Conservation (phyloP, 208 protist species). For the Trichomonas vaginalis region DNA sequence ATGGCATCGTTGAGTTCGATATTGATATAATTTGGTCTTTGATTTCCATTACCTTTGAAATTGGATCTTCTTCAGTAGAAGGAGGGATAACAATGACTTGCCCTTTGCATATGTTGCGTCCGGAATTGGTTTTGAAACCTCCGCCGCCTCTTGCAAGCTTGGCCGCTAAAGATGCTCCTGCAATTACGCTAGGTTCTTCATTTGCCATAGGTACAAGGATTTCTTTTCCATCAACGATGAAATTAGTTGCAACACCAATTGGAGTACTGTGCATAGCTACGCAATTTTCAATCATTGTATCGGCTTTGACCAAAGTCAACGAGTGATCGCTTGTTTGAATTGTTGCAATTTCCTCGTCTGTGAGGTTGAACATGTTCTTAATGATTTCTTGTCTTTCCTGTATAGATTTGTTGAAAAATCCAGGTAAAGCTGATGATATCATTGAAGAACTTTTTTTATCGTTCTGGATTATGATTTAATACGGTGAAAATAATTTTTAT, state of each 20-base stretch:
- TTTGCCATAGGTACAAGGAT: background rate
- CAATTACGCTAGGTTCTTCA: slow-evolving; percentile 14
- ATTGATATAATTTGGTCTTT: background rate
- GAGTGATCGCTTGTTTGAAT: background rate
- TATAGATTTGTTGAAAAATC: background rate
- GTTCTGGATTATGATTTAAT: no score
- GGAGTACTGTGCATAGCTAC: background rate
- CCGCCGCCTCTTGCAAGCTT: background rate
- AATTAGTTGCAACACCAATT: background rate
- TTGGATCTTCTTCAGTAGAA: background rate
- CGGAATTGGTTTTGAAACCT: background rate
- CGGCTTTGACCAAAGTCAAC: background rate
- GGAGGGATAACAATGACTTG: background rate
- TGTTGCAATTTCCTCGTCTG: background rate
- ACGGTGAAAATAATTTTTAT: no score
- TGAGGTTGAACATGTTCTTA: background rate
- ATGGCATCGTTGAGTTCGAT: background rate
- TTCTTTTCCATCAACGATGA: background rate
- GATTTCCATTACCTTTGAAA: background rate
- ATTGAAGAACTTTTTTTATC: no score
- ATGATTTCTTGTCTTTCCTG: background rate
- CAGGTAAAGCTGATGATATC: background rate
- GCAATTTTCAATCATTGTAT: slow-evolving; percentile 20
- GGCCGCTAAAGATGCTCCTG: background rate
- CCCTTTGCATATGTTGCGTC: background rate